Conservation (phyloP, 148 eudicot genomes). For the Euryodendron excelsum region DNA sequence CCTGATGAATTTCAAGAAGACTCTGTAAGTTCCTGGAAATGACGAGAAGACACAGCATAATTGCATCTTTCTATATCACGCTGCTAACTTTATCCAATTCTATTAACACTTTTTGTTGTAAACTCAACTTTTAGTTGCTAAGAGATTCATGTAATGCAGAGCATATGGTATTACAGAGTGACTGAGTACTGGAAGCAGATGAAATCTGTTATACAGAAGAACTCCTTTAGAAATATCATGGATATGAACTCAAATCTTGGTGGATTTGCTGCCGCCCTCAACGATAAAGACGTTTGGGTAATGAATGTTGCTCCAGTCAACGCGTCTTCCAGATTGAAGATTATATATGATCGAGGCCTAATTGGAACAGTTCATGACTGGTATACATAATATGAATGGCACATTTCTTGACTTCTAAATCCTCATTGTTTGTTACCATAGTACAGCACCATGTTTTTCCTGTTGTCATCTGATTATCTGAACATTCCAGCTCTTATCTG, state of each 20-base stretch:
- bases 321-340: constrained; percentile 48
- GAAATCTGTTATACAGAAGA: constrained; percentile 46
- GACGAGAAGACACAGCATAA: background rate
- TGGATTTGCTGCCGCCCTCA: constrained; percentile 69
- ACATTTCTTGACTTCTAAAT: background rate
- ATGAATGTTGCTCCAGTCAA: constrained; percentile 75
- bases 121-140: constrained; percentile 10
- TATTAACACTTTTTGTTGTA: background rate
- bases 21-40: constrained; percentile 45
- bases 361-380: constrained; percentile 79
- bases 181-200: constrained; percentile 72
- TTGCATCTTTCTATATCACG: background rate
- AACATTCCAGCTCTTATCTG: constrained; percentile 3
- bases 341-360: constrained; percentile 69
- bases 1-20: constrained; percentile 57
- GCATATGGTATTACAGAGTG: constrained; percentile 57
- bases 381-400: constrained; percentile 24
- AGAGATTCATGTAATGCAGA: constrained; percentile 38
- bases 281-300: constrained; percentile 72
- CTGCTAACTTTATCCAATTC: background rate
- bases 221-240: constrained; percentile 69
- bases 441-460: background rate
- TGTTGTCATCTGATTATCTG: constrained; percentile 2
- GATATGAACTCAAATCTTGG: constrained; percentile 82
- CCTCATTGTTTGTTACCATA: background rate